phyloP scores from a whole-genome alignment of 2,329 filamentous ascomycete genomes.

The Penicillium sp. region DNA sequence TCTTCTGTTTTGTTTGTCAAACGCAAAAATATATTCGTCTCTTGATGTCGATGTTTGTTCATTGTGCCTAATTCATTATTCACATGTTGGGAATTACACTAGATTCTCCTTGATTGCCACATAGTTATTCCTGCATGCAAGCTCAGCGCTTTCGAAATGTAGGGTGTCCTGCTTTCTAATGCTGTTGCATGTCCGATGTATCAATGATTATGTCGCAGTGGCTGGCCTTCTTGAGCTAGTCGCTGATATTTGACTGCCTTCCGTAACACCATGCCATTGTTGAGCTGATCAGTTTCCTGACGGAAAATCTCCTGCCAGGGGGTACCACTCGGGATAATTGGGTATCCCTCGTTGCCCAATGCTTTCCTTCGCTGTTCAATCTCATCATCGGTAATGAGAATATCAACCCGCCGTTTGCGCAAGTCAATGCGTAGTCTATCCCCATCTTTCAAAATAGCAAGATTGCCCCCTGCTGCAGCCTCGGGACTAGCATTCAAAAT shows the following conservation, averaged over 20 bases:
- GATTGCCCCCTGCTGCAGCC: conserved; percentile 54
- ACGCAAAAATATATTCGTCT: background rate
- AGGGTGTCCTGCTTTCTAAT: too few relatives aligned
- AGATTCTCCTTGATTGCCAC: too few relatives aligned
- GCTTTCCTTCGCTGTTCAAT: conserved; percentile 33
- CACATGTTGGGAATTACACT: too few relatives aligned
- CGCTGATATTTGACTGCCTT: conserved; percentile 49
- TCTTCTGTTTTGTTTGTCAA: background rate
- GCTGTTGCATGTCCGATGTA: too few relatives aligned
- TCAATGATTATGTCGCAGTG: conserved; percentile 48
- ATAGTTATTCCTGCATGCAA: too few relatives aligned
- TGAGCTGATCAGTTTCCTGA: conserved; percentile 46
- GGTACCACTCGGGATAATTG: conserved; percentile 27
- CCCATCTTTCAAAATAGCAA: conserved; percentile 51
- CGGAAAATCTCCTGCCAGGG: conserved; percentile 54
- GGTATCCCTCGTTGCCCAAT: conserved; percentile 1
- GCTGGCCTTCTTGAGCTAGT: conserved; percentile 44
- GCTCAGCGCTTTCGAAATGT: too few relatives aligned
- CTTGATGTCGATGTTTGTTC: background rate
- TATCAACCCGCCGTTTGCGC: conserved; percentile 49
- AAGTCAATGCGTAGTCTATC: conserved; percentile 53
- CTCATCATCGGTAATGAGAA: conserved; percentile 42
- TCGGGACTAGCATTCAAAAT: conserved; percentile 58
- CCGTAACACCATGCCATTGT: conserved; percentile 49
- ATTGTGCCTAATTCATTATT: background rate